Base-by-base conservation (phyloP, 805 yeast species). In the Brettanomyces sp. region DNA sequence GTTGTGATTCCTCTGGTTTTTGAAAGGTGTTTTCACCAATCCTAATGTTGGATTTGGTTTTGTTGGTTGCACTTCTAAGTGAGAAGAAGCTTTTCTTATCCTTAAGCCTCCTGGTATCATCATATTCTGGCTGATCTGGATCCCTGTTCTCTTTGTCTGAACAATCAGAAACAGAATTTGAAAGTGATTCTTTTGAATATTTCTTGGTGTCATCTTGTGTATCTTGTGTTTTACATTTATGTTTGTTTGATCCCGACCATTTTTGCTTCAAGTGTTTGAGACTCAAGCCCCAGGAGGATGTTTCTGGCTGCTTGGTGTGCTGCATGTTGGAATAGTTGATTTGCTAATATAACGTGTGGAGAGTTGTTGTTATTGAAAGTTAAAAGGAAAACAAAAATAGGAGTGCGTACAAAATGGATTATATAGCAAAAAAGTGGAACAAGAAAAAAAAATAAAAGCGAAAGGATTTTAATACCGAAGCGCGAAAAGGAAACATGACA, bases 221-320 rank as follows among this genome's bases (percentile, higher is more conserved):
- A 7, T 28, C 32, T 28, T 33, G 39, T 48, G 33, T 46, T 48
- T 41, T 44, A 36, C 11, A 43, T 46, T 14, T 43, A 36, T 34
- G 45, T 44, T 9, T 43, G 37, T 37, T 39, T 43, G 11, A 44
- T 40, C 6, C 47, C 44, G n/a, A 18, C 35, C 57, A 50, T 25
- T 54, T 50, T 6, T 57, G 50, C 45, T 53, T 57, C 13, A 57
- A 49, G 34, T 47, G 52, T 28, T 57, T 52, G n/a, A 57, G 47
- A 13, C 59, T 54, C 25, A 51, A 52, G 4, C 58, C 51, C 34
- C 56, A 50, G 4, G 53, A 49, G 36, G 49, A 51, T 11, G 52
- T 36, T 14, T 57, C 58, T 22, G 54, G 58, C 52, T 28, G 32
- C 32, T 28, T 28, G 11, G 11, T 9, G 11, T 28, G 32, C 32